These are phyloP conservation scores for Zygosaccharomyces pseudobailii DNA, from an alignment of 1,139 yeast genomes.

Conservation along the genomic window DNA sequence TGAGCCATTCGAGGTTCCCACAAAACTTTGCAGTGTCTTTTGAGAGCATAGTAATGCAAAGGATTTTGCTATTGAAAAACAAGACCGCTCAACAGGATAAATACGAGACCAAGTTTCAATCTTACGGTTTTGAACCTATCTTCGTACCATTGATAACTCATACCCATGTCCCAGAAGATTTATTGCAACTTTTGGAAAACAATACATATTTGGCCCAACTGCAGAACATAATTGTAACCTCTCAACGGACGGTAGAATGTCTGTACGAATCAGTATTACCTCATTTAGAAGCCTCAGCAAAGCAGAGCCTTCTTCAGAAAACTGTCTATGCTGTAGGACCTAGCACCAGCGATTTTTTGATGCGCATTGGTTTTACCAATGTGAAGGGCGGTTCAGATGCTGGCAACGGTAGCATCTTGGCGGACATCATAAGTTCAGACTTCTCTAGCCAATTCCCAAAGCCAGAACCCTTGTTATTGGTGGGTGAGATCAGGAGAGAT, in stretches of 20 bases:
- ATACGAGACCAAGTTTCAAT: conserved; percentile 43
- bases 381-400: conserved; percentile 71
- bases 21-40: neutral
- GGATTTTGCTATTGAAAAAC: conserved; percentile 53
- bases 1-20: neutral
- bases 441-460: conserved; percentile 14
- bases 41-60: conserved; percentile 4
- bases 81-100: conserved; percentile 62
- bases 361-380: conserved; percentile 57
- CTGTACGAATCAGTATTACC: conserved; percentile 44
- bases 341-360: conserved; percentile 65
- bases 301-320: conserved; percentile 38
- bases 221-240: conserved; percentile 69
- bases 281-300: conserved; percentile 14
- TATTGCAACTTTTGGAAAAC: conserved; percentile 42
- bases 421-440: conserved; percentile 57
- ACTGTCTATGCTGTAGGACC: conserved; percentile 89
- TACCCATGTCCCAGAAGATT: conserved; percentile 44
- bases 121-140: conserved; percentile 38
- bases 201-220: conserved; percentile 39
- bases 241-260: conserved; percentile 90
- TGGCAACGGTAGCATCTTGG: conserved; percentile 73
- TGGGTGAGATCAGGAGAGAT: conserved; percentile 83
- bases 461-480: conserved; percentile 56
- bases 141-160: conserved; percentile 73